Evolutionary conservation across 768 basidiomycete species (phyloP), one percentile per base, ranked within the genome.

Genomic region (Lactifluus subvellereus): DNA sequence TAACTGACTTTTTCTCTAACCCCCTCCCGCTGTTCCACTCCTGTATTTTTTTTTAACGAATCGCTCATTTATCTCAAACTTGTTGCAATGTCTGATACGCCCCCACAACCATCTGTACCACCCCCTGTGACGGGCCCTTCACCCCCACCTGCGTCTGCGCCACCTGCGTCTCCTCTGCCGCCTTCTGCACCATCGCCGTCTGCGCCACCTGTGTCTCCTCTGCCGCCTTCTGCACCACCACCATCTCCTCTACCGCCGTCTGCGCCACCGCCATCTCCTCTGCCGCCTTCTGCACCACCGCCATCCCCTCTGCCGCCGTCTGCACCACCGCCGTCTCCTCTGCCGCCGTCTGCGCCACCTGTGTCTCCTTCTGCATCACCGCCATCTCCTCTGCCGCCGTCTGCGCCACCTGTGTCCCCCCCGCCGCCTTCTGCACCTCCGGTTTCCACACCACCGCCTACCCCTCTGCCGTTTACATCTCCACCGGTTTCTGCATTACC

Each of bases 41-140:
- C 37, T 11, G 11, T 37, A 37, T 11, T 37, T 11, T 37, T 6
- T 37, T 8, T 8, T 8, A 37, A 37, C 37, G 37, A 37, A 37
- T 37, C 37, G 11, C 37, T 8, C 37, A 37, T 11, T 8, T 11
- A 37, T 27, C 49, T 4, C 22, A 10, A 49, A 49, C 48, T 22
- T 27, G 49, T 54, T 8, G 54, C 49, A 53, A 63, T 73, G 54
- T 70, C 71, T 35, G 52, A 69, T 33, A 13, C 56, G 7, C 57
- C 66, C 27, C 64, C 71, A 9, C 56, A 62, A 55, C 52, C 66
- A 18, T 38, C 60, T 27, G 37, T 11, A 8, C 11, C 43, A 7
- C 16, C 33, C 7, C n/a, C 58, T n/a, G 16, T 18, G 9, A 27
- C 27, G 27, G 27, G 27, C 27, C 11, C 59, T 11, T 58, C 70